phyloP scores from a whole-genome alignment of 1,139 yeast genomes.

The Sugiyamaella paludigena region DNA sequence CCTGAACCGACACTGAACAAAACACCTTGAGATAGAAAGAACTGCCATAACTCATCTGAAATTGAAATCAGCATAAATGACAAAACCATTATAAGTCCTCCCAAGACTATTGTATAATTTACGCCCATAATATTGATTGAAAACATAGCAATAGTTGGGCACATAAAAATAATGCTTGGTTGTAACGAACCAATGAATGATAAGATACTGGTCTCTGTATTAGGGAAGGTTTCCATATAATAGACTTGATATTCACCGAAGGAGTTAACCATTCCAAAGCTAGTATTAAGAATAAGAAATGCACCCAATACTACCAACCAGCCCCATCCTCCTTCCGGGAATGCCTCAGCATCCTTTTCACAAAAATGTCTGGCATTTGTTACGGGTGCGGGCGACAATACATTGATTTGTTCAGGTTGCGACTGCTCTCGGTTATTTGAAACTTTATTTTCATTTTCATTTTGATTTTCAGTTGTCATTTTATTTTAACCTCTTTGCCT shows the following conservation, averaged over 20 bases:
- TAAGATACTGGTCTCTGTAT: constrained; percentile 45
- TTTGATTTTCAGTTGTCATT: too few species aligned
- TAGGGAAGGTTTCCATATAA: constrained; percentile 44
- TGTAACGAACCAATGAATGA: constrained; percentile 67
- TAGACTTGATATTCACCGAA: constrained; percentile 64
- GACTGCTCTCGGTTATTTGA: too few species aligned
- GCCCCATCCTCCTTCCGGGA: constrained; percentile 38
- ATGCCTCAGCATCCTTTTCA: constrained; percentile 28
- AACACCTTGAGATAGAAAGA: constrained; percentile 56
- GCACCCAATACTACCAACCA: constrained; percentile 37
- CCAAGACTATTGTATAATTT: constrained; percentile 38
- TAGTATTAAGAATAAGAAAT: constrained; percentile 51
- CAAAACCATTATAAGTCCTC: constrained; percentile 45
- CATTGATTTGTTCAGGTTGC: too few species aligned
- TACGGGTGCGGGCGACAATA: too few species aligned
- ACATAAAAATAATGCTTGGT: constrained; percentile 48
- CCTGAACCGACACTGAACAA: constrained; percentile 56
- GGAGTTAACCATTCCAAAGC: constrained; percentile 59
- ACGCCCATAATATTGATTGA: constrained; percentile 49
- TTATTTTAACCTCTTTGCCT: too few species aligned
- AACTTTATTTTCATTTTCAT: too few species aligned
- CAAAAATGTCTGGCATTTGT: too few species aligned
- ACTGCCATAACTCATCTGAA: constrained; percentile 50
- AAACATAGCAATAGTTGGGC: constrained; percentile 57
- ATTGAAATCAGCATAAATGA: constrained; percentile 57